Evolutionary conservation across 768 basidiomycete genomes (phyloP).

Genomic region (Boletus pseudo-olivaceus): DNA sequence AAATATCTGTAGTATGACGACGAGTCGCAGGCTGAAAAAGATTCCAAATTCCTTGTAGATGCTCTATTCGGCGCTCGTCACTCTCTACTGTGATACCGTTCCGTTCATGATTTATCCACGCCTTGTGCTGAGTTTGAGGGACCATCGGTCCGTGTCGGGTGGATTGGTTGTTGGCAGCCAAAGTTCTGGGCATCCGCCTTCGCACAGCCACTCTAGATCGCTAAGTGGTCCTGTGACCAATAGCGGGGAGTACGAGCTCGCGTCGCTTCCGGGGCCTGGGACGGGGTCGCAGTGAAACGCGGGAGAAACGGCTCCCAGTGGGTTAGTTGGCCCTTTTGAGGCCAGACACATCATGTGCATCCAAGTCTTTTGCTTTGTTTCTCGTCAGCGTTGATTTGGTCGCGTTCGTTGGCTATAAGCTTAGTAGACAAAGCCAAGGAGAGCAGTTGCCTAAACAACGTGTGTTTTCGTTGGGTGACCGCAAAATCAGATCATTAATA

Average conservation of each 20-base stretch:
- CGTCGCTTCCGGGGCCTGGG: neutral
- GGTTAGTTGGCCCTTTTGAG: neutral
- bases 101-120: conserved; percentile 9
- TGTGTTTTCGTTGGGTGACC: no score
- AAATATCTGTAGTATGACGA: neutral
- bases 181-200: neutral
- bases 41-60: neutral
- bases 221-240: neutral
- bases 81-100: neutral
- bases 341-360: no score
- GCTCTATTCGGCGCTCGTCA: neutral
- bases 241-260: neutral
- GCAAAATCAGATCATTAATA: no score
- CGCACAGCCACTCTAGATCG: neutral
- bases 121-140: conserved; percentile 5
- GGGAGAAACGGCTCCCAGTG: neutral
- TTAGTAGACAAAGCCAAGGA: no score
- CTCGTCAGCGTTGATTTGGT: no score
- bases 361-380: neutral
- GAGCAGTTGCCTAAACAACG: no score
- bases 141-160: neutral
- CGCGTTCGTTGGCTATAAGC: no score
- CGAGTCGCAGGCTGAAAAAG: neutral
- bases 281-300: neutral
- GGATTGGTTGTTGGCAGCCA: neutral